These are phyloP conservation scores for Breviolum minutum DNA, from an alignment of 73 alveolate species.

Conservation along the genomic window DNA sequence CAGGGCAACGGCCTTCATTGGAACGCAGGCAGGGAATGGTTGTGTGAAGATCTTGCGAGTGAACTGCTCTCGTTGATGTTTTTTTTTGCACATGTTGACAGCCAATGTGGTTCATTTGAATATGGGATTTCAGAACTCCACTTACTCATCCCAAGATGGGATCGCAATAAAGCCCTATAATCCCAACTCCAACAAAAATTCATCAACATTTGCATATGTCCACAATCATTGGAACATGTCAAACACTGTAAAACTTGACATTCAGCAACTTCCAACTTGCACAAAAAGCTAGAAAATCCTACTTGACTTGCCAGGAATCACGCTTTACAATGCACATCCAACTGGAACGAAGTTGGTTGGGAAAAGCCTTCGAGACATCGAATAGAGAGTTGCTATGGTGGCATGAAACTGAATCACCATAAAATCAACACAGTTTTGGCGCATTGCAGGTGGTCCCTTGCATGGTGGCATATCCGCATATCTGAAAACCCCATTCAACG, in stretches of 20 bases:
- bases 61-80: background rate
- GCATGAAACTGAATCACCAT: background rate
- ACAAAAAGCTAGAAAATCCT: background rate
- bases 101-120: background rate
- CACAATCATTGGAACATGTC: background rate
- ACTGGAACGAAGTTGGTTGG: slow-evolving; percentile 58
- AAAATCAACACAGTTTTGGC: too few relatives aligned
- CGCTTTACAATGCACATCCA: slow-evolving; percentile 94
- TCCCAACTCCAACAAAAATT: too few relatives aligned
- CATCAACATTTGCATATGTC: background rate
- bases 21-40: slow-evolving; percentile 45
- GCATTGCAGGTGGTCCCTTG: too few relatives aligned
- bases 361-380: slow-evolving; percentile 48
- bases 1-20: slow-evolving; percentile 76
- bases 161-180: too few relatives aligned
- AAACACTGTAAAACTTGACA: background rate
- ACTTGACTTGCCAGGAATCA: slow-evolving; percentile 7
- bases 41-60: background rate
- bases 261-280: background rate
- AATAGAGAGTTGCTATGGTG: slow-evolving; percentile 34
- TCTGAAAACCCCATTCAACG: too few relatives aligned
- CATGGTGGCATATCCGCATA: too few relatives aligned
- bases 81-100: too few relatives aligned
- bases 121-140: too few relatives aligned
- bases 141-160: too few relatives aligned